Base-by-base conservation (phyloP, 129 eudicot species). In the Tagetes erecta region DNA sequence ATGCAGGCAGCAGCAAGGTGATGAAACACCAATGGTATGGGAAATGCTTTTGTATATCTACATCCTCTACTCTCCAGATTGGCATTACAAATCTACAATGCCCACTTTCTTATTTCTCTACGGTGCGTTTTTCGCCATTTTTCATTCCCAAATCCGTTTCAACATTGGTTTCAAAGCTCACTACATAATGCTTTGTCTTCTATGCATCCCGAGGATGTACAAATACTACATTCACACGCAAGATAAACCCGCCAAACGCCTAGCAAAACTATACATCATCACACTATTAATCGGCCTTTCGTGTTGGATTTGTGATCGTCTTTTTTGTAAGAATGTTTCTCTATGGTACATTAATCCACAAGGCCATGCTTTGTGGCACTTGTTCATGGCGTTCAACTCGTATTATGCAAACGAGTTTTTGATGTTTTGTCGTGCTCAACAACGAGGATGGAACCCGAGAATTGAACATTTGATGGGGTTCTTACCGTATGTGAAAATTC, bases 11-110 rank as follows among this genome's bases (percentile, higher is more conserved):
- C 95, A 91, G 74, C 97, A 91, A 75, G 93, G 95, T 59, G 97
- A 91, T 66, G 97, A 91, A 79, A 91, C 95, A 10, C 97, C 97
- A 35, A 91, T 91, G 97, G 92, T 88, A 3, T 91, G 97, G 97
- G 97, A 91, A 80, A 86, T 91, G 97, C 96, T 91, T 57, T 86
- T 91, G 6, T 91, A 88, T 60, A 86, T 91, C 82, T 91, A 91
- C 90, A 91, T 91, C 60, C 87, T 91, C 12, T 91, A 91, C 80
- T 88, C 97, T 8, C 97, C 97, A 1, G 97, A 91, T 83, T 91
- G 97, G 97, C 97, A 91, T 74, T 91, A 91, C 64, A 81, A 84
- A 72, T 86, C 92, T 56, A 91, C 97, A 51, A 91, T 91, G 97
- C 97, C 97, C 47, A 91, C 87, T 8, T 88, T 91, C 66, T 60